Base-by-base conservation (phyloP, 2,329 filamentous ascomycete species). In the Venturia nashicola region DNA sequence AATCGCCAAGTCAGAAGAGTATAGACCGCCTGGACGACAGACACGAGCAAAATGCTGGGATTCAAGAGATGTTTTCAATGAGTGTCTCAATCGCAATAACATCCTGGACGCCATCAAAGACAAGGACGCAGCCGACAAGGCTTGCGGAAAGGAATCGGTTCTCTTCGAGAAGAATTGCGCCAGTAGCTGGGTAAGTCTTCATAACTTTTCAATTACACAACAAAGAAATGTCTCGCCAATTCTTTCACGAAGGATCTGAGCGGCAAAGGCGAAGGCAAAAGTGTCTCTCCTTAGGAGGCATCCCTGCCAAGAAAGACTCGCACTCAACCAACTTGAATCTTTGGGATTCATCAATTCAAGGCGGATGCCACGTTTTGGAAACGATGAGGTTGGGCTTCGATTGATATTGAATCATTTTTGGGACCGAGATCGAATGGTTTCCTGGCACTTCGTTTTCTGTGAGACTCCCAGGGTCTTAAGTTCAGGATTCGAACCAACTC, bases 41-140 rank as follows among this genome's bases (percentile, higher is more conserved):
- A 89, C 92, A 75, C 87, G 94, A 71, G 81, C 86, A 70, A 81
- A 83, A 72, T 99, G 94, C 84, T 99, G 93, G 89, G 88, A 91
- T 71, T 86, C 89, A 59, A 86, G 94, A 69, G 94, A 99, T 77
- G 77, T 78, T 67, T 97, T 94, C 82, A 97, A 96, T 76, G 78
- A 80, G 68, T 99, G 94, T 72, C 83, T 99, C 57, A 91, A 97
- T 76, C 82, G 83, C 68, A 82, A 91, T 79, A 78, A 82, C 72
- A 93, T 99, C 69, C 75, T 96, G 68, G 92, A 99, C 76, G 83
- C 84, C 61, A 79, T 90, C 65, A 78, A 76, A 67, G 73, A 76
- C 65, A 83, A 82, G 68, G 81, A 81, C 66, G 82, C 82, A 65
- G 71, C 72, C 27, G 72, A 72, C 39, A 69, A 73, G 20, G 76